phyloP scores from a whole-genome alignment of 208 protist genomes.

The Herpetomonas tarakana region DNA sequence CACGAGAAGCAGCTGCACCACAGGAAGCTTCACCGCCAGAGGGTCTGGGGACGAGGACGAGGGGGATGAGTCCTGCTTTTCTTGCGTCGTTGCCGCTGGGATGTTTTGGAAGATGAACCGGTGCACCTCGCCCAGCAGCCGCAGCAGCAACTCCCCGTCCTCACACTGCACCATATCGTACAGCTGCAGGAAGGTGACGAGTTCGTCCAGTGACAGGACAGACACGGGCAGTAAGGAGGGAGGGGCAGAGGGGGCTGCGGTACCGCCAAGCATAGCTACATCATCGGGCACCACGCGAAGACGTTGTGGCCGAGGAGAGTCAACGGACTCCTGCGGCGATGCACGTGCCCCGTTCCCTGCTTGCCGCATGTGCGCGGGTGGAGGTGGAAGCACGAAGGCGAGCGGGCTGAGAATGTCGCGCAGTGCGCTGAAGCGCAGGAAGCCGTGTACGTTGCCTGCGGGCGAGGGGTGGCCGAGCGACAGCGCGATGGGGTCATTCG shows the following conservation, averaged over 20 bases:
- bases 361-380: constrained; percentile 7
- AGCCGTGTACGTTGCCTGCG: constrained; percentile 3
- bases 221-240: neutral
- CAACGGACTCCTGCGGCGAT: neutral
- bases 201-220: constrained; percentile 31
- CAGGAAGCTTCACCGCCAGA: constrained; percentile 30
- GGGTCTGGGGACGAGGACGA: neutral
- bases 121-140: constrained; percentile 51
- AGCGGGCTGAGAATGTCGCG: constrained; percentile 30
- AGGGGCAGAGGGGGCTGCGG: too few relatives aligned
- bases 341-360: too few relatives aligned
- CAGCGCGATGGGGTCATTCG: too few relatives aligned
- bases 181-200: constrained; percentile 48
- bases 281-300: constrained; percentile 9
- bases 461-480: neutral
- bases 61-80: neutral
- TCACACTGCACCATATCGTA: constrained; percentile 49
- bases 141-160: constrained; percentile 59
- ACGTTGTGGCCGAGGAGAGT: neutral
- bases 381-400: constrained; percentile 12
- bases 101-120: constrained; percentile 27
- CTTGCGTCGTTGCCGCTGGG: neutral
- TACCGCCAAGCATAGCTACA: too few relatives aligned
- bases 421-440: constrained; percentile 9
- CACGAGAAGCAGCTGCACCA: constrained; percentile 46